These are phyloP conservation scores for Posidonia australis DNA, from an alignment of 106 monocot genomes.

Conservation along the genomic window DNA sequence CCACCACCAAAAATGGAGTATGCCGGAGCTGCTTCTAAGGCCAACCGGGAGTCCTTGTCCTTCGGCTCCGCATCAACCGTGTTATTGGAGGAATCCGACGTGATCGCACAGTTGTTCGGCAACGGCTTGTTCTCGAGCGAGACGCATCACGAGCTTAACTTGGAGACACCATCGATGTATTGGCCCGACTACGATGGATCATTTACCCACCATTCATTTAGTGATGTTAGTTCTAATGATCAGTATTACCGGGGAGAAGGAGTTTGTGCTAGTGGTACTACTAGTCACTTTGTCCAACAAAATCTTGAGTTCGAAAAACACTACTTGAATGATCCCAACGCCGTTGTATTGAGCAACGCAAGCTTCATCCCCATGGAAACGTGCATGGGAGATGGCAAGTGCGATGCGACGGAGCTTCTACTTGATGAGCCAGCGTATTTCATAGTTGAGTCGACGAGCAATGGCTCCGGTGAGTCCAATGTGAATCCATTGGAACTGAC, in stretches of 20 bases:
- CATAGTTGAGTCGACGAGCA: neutral
- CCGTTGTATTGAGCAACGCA: neutral
- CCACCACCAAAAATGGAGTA: neutral
- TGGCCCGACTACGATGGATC: neutral
- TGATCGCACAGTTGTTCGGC: slow-evolving; percentile 6
- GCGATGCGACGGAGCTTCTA: neutral
- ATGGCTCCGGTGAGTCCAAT: neutral
- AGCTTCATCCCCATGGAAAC: neutral
- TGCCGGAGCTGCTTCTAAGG: slow-evolving; percentile 2
- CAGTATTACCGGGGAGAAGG: neutral
- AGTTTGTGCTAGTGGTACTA: neutral
- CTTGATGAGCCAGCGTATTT: neutral
- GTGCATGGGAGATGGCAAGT: neutral
- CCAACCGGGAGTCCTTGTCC: neutral
- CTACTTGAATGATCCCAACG: neutral
- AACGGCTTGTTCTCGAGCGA: neutral
- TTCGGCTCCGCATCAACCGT: neutral
- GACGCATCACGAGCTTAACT: neutral
- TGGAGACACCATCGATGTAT: slow-evolving; percentile 1
- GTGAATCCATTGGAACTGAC: neutral
- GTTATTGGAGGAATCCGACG: neutral
- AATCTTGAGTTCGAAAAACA: neutral
- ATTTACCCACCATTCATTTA: neutral
- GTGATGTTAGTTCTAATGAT: neutral
- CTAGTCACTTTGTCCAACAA: neutral